A percentile compares a stretch with the other conserved stretches of the same genome.
Conservation (phyloP, 306 rosid species). For the Vigna reflexopilosa region DNA sequence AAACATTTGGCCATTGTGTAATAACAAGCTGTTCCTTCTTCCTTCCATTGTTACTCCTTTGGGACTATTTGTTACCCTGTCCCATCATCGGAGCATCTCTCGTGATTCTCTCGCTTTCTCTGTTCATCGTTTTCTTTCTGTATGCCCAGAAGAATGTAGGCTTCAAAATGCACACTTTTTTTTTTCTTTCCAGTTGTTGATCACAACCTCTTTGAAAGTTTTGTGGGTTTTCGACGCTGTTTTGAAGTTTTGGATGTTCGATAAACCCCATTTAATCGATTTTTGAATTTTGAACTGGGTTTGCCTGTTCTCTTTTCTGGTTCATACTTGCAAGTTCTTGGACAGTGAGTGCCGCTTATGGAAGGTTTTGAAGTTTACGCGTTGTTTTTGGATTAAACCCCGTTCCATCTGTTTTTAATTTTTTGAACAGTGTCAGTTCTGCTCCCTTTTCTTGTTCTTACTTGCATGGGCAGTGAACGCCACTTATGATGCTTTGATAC, state of each 20-base stretch:
- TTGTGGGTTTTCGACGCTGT: neutral
- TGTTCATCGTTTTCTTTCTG: neutral
- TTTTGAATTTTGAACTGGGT: neutral
- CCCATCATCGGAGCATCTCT: neutral
- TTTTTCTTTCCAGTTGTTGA: neutral
- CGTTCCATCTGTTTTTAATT: conserved; percentile 8
- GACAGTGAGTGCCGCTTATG: neutral
- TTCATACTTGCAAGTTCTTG: neutral
- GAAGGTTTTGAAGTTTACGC: neutral
- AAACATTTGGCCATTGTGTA: neutral
- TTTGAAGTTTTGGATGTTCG: neutral
- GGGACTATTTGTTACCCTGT: neutral
- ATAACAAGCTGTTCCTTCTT: neutral
- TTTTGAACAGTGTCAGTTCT: neutral
- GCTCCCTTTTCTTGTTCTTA: neutral
- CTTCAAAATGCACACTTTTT: conserved; percentile 5
- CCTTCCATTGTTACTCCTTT: neutral
- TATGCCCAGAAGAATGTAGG: neutral
- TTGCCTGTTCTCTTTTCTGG: neutral
- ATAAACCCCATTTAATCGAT: conserved; percentile 30
- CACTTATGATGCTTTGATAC: neutral
- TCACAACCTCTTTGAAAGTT: neutral
- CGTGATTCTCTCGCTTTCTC: conserved; percentile 6
- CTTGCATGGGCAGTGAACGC: neutral
- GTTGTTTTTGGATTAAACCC: neutral